Conservation (phyloP, 768 basidiomycete species). For the Gloeopeniophorella convolvens region DNA sequence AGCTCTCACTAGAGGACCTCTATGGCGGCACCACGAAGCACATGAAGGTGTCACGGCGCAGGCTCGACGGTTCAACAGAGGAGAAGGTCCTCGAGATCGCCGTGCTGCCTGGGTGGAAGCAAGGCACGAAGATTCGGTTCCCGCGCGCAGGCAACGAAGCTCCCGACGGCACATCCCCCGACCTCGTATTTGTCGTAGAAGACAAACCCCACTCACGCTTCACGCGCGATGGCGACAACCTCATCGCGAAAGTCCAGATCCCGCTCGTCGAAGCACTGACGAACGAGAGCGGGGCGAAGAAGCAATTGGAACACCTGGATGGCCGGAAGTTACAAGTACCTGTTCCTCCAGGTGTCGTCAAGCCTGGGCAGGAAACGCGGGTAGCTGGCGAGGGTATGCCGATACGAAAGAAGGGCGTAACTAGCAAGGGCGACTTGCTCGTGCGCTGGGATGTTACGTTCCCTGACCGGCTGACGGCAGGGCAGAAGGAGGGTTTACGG, state of each 20-base stretch:
- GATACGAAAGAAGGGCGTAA: conserved; percentile 65
- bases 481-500: conserved; percentile 76
- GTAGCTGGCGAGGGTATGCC: conserved; percentile 87
- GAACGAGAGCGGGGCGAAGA: conserved; percentile 43
- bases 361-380: conserved; percentile 67
- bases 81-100: conserved; percentile 81
- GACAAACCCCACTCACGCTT: conserved; percentile 84
- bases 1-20: conserved; percentile 80
- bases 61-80: conserved; percentile 68
- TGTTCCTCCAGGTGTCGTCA: conserved; percentile 62
- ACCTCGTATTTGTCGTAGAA: conserved; percentile 96
- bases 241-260: conserved; percentile 53
- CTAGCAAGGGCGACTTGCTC: conserved; percentile 77
- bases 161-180: conserved; percentile 61
- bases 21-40: conserved; percentile 82
- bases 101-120: conserved; percentile 90
- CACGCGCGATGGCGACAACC: conserved; percentile 75
- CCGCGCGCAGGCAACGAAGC: conserved; percentile 81
- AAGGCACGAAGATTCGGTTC: conserved; percentile 91
- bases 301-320: conserved; percentile 65
- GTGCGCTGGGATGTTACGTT: conserved; percentile 82
- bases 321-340: conserved; percentile 68
- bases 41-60: conserved; percentile 75
- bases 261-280: conserved; percentile 80
- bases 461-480: conserved; percentile 64